A percentile compares a stretch with the other conserved stretches of the same genome.
These are phyloP conservation scores for Solanum hybrid DNA, from an alignment of 305 asterid species.

Conservation along the genomic window DNA sequence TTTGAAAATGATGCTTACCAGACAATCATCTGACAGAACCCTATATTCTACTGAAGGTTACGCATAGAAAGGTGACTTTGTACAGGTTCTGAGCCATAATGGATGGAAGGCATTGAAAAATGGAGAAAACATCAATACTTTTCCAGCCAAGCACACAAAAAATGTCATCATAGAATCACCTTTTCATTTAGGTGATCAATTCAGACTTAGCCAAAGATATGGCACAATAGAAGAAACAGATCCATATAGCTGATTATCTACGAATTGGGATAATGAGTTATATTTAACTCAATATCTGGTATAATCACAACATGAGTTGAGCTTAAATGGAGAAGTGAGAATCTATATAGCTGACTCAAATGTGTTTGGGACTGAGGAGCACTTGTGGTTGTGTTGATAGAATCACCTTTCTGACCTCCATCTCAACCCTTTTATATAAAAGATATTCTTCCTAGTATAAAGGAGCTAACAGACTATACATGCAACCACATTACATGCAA, in stretches of 20 bases:
- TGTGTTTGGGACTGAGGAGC: not conserved
- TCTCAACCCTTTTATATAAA: not conserved
- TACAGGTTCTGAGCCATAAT: not conserved
- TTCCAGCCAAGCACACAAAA: not conserved
- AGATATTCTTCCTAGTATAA: not conserved
- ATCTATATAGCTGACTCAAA: not conserved
- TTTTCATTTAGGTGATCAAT: not conserved
- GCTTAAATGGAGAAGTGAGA: not conserved
- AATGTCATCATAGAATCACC: not conserved
- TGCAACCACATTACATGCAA: not conserved
- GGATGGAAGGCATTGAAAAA: not conserved
- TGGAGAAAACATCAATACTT: not conserved
- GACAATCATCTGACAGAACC: not conserved
- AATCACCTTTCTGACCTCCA: not conserved
- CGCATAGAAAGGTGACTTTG: not conserved
- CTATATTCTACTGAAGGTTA: not conserved
- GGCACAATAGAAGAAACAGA: not conserved
- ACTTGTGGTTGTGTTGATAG: not conserved
- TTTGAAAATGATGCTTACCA: not conserved
- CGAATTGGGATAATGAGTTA: not conserved
- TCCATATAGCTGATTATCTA: not conserved
- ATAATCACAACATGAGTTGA: not conserved
- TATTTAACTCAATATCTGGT: not conserved
- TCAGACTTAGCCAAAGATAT: not conserved
- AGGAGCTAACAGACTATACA: not conserved